Base-by-base conservation (phyloP, 2,329 filamentous ascomycete species). In the Diaporthe velutina region DNA sequence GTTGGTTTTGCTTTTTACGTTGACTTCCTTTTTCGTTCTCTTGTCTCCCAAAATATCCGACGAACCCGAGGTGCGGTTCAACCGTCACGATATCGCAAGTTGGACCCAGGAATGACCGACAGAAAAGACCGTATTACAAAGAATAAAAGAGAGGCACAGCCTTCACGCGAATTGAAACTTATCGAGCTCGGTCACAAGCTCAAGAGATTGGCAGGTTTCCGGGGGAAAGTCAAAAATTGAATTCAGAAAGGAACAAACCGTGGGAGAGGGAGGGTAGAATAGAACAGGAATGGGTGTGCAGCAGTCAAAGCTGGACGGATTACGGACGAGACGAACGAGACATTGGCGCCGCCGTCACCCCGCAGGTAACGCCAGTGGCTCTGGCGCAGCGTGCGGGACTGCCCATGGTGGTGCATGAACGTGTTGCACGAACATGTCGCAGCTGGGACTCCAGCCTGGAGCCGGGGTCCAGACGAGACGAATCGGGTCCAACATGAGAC, bases 91-190 rank as follows among this genome's bases (percentile, higher is more conserved):
- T 57, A 48, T 64, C 54, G 48, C 42, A 67, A 73, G 33, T 42
- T 50, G 33, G 38, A 61, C 28, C n/a, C 19, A 28, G 19, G 58
- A 66, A 48, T 33, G 57, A 64, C 33, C 28, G 30, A 68, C 71
- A 73, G 50, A 35, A 70, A 35, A 66, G 57, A 57, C 22, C 13
- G 67, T 64, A 74, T 66, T 25, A 57, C 70, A 72, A 58, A 52
- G 55, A 50, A 38, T 33, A 42, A 57, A 70, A 28, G 40, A 50
- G 61, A 74, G 73, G 73, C 73, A 72, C 73, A 74, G 73, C 73
- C 73, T 72, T 66, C 48, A 57, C n/a, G 54, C 42, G 60, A 67
- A 73, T 68, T 68, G 64, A 40, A 68, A 68, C 48, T 40, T 52
- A 40, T 54, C 45, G 33, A 54, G 64, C 33, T 54, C 48, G 64